These are phyloP conservation scores for Teratosphaeria zuluensis DNA, from an alignment of 2,329 filamentous ascomycete species.

Conservation along the genomic window DNA sequence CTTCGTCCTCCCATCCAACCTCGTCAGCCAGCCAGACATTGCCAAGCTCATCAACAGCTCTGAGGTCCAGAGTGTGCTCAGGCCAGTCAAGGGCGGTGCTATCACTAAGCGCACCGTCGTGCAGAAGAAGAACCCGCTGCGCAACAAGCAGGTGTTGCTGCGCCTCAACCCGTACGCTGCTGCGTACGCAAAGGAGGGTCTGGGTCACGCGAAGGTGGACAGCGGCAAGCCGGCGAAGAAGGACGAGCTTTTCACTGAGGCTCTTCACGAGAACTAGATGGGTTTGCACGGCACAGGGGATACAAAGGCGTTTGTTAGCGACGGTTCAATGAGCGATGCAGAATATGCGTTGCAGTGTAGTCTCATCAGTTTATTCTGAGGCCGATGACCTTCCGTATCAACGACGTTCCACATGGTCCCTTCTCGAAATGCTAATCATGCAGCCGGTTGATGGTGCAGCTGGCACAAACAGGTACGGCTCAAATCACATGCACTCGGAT, in stretches of 20 bases:
- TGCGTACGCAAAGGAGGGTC: slow-evolving; percentile 77
- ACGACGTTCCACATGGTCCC: not conserved
- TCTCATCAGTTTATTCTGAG: not conserved
- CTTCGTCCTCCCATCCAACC: slow-evolving; percentile 89
- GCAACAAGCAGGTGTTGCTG: slow-evolving; percentile 97
- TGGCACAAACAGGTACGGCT: not conserved
- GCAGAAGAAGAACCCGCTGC: slow-evolving; percentile 99
- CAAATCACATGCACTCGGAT: too few relatives aligned
- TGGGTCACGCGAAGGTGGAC: slow-evolving; percentile 61
- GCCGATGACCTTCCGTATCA: not conserved
- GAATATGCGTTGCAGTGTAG: not conserved
- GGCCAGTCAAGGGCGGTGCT: slow-evolving; percentile 80
- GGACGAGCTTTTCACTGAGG: slow-evolving; percentile 42
- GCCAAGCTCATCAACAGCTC: slow-evolving; percentile 98
- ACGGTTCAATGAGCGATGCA: not conserved
- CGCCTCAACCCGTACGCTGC: slow-evolving; percentile 97
- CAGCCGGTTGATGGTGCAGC: not conserved
- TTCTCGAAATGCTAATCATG: not conserved
- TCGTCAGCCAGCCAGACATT: slow-evolving; percentile 90
- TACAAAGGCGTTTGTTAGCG: not conserved
- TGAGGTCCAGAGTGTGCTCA: slow-evolving; percentile 93
- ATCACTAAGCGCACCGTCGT: slow-evolving; percentile 81
- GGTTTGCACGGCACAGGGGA: not conserved
- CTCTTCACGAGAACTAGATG: slow-evolving; percentile 40
- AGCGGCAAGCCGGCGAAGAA: slow-evolving; percentile 50